Conservation (phyloP, 2,329 filamentous ascomycete species). For the Neospermospora avenae region DNA sequence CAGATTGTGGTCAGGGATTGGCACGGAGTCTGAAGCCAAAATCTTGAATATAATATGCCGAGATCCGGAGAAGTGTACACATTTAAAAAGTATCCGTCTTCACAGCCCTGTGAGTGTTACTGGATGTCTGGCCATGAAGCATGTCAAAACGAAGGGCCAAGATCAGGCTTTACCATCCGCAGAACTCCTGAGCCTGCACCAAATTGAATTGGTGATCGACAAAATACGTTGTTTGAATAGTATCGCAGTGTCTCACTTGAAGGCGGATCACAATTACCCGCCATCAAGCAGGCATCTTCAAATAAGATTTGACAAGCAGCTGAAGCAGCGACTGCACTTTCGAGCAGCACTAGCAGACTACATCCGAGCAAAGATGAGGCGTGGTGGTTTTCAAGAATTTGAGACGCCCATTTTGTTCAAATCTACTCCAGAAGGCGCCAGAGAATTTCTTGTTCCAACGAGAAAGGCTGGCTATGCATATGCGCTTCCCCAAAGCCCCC, state of each 20-base stretch:
- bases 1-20: constrained; percentile 36
- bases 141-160: constrained; percentile 19
- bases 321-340: constrained; percentile 67
- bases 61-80: constrained; percentile 35
- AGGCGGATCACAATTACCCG: constrained; percentile 66
- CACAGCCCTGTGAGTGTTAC: constrained; percentile 52
- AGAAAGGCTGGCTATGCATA: constrained; percentile 74
- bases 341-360: constrained; percentile 57
- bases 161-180: background rate
- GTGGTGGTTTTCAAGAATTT: constrained; percentile 51
- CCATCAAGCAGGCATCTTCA: constrained; percentile 78
- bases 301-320: constrained; percentile 66
- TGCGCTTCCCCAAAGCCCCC: constrained; percentile 90
- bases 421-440: constrained; percentile 90
- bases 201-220: constrained; percentile 58
- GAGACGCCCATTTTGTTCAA: constrained; percentile 97
- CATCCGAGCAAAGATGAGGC: constrained; percentile 41
- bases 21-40: constrained; percentile 38
- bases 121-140: constrained; percentile 34
- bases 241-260: constrained; percentile 76
- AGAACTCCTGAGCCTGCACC: background rate
- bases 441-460: constrained; percentile 92
- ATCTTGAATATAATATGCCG: constrained; percentile 36
- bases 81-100: constrained; percentile 45
- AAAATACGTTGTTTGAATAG: constrained; percentile 66